A percentile compares a stretch with the other conserved stretches of the same genome.
Evolutionary conservation across 495 filamentous ascomycete genomes (phyloP).

Genomic region (Penicillium cinerascens): DNA sequence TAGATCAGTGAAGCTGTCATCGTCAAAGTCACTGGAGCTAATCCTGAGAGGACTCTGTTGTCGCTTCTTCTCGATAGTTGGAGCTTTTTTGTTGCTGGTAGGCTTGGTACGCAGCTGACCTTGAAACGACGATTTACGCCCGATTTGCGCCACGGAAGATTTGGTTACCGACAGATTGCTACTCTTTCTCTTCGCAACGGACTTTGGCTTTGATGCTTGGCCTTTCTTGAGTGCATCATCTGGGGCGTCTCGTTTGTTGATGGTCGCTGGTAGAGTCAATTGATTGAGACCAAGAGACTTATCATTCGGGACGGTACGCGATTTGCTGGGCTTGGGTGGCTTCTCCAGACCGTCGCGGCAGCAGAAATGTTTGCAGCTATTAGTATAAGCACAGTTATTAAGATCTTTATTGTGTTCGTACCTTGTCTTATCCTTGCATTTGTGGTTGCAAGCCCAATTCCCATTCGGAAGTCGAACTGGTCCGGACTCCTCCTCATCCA

Average conservation of each 20-base stretch:
- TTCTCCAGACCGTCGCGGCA: conserved; percentile 87
- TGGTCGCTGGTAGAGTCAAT: conserved; percentile 24
- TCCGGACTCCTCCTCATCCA: conserved; percentile 30
- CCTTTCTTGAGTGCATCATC: neutral
- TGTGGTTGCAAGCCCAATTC: conserved; percentile 84
- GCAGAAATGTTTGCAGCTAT: conserved; percentile 75
- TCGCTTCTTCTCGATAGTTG: neutral
- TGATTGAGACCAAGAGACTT: conserved; percentile 26
- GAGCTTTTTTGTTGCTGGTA: neutral
- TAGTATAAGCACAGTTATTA: conserved; percentile 28
- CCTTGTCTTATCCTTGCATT: conserved; percentile 71
- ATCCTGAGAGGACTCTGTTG: neutral
- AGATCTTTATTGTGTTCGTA: conserved; percentile 26
- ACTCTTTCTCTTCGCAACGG: neutral
- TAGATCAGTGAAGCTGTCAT: conserved; percentile 37
- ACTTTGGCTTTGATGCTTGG: neutral
- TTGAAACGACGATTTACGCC: neutral
- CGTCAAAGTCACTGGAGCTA: conserved; percentile 34
- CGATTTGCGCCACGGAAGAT: neutral
- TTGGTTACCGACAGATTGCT: neutral
- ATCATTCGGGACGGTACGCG: conserved; percentile 13
- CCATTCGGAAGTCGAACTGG: conserved; percentile 69
- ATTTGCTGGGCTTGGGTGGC: conserved; percentile 58
- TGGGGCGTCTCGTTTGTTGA: conserved; percentile 22
- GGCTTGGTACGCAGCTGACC: neutral